Evolutionary conservation across 306 rosid genomes (phyloP).

Genomic region (Dicorynia guianensis): DNA sequence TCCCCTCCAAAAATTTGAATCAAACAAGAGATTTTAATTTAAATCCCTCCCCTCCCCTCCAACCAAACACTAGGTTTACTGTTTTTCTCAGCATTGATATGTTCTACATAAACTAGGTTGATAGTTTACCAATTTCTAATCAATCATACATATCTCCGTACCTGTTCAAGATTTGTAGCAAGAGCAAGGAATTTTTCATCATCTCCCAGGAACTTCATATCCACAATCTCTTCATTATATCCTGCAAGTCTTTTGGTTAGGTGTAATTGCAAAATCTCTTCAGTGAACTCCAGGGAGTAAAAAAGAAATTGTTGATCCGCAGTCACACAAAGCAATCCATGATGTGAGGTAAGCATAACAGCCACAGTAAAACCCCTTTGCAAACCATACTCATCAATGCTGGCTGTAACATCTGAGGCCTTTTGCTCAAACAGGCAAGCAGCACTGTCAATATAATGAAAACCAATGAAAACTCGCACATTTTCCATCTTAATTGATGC

Average conservation of each 20-base stretch:
- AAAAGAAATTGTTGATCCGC: conserved; percentile 91
- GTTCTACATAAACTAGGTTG: conserved; percentile 17
- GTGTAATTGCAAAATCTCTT: conserved; percentile 54
- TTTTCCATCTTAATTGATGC: conserved; percentile 24
- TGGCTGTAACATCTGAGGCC: conserved; percentile 72
- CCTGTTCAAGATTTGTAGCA: conserved; percentile 98
- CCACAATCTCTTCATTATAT: conserved; percentile 90
- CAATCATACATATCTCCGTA: conserved; percentile 34
- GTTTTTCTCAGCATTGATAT: conserved; percentile 8
- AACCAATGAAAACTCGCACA: conserved; percentile 30
- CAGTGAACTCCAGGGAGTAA: conserved; percentile 67
- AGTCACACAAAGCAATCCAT: conserved; percentile 94
- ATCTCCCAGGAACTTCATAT: conserved; percentile 88
- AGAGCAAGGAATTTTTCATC: conserved; percentile 88
- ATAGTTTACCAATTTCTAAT: conserved; percentile 29
- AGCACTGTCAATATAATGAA: conserved; percentile 65
- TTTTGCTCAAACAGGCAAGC: conserved; percentile 91
- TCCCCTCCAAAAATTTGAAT: no score
- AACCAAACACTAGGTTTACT: no score
- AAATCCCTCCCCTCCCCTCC: no score
- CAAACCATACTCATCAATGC: conserved; percentile 60
- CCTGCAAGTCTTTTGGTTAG: conserved; percentile 87
- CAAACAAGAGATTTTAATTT: no score
- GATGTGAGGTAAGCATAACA: conserved; percentile 67
- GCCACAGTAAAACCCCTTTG: conserved; percentile 90